A percentile compares a stretch with the other conserved stretches of the same genome.
Evolutionary conservation across 2,329 filamentous ascomycete genomes (phyloP).

Genomic region (Aspergillus proliferans): DNA sequence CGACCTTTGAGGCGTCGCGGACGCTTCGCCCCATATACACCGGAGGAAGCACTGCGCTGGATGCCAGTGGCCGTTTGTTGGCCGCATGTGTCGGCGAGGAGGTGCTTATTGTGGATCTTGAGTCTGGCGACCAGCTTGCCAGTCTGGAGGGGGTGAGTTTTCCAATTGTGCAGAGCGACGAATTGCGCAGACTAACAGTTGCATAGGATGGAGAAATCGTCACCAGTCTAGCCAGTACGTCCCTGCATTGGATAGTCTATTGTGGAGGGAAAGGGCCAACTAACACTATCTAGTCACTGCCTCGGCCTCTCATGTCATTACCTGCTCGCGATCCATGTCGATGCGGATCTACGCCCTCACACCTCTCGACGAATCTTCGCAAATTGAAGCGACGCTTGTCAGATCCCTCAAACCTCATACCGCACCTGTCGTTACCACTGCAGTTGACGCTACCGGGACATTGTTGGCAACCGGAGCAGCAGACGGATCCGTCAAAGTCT

Average conservation of each 20-base stretch:
- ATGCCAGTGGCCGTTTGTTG: slow-evolving; percentile 72
- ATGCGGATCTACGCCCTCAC: slow-evolving; percentile 84
- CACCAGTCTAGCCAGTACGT: slow-evolving; percentile 40
- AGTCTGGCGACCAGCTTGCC: slow-evolving; percentile 73
- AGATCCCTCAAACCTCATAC: slow-evolving; percentile 84
- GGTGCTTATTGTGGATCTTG: slow-evolving; percentile 77
- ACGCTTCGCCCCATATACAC: slow-evolving; percentile 92
- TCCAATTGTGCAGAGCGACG: slow-evolving; percentile 12
- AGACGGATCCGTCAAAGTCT: slow-evolving; percentile 91
- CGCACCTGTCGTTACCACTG: slow-evolving; percentile 80
- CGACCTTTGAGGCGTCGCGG: slow-evolving; percentile 77
- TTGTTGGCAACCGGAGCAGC: slow-evolving; percentile 87
- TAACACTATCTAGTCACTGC: slow-evolving; percentile 61
- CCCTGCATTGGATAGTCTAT: not conserved
- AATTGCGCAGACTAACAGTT: slow-evolving; percentile 7
- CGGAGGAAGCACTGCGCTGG: slow-evolving; percentile 78
- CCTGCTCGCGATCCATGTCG: slow-evolving; percentile 90
- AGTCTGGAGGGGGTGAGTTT: slow-evolving; percentile 74
- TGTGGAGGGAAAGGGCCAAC: not conserved
- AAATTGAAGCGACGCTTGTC: slow-evolving; percentile 61
- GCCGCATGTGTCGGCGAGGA: slow-evolving; percentile 90
- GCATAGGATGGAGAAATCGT: slow-evolving; percentile 58
- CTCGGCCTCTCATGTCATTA: slow-evolving; percentile 75
- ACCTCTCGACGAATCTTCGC: slow-evolving; percentile 49
- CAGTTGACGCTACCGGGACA: slow-evolving; percentile 80